Evolutionary conservation across 2,329 filamentous ascomycete genomes (phyloP).

Genomic region (Botrytis deweyae): DNA sequence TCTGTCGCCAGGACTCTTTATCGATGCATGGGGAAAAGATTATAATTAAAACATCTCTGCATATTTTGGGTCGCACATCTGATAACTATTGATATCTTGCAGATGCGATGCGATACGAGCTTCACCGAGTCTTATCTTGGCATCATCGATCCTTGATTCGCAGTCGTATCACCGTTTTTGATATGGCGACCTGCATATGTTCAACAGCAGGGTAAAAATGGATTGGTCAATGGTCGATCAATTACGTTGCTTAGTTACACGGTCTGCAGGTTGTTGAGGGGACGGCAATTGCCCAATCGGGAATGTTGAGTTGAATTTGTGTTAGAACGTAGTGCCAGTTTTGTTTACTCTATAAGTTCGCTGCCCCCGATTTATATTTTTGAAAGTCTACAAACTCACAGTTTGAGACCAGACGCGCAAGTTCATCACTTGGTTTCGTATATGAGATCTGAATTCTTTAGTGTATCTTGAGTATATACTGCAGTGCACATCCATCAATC

Average conservation of each 20-base stretch:
- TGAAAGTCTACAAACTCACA: background rate
- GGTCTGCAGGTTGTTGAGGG: background rate
- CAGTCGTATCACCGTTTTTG: background rate
- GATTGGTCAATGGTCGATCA: background rate
- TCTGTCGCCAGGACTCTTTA: background rate
- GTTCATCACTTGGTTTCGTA: background rate
- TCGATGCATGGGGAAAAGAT: background rate
- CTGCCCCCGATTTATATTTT: background rate
- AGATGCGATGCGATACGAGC: background rate
- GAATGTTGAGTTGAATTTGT: background rate
- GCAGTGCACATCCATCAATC: background rate
- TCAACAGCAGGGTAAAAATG: background rate
- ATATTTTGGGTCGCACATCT: background rate
- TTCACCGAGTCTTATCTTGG: background rate
- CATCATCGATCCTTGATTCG: background rate
- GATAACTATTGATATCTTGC: slow-evolving; percentile 2
- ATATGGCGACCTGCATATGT: background rate
- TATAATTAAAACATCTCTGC: background rate
- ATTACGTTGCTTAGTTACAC: background rate
- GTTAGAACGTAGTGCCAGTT: background rate
- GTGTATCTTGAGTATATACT: background rate
- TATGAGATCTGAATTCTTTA: background rate
- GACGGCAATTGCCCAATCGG: background rate
- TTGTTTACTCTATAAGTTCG: background rate
- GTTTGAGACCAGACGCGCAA: background rate